Conservation (phyloP, 176 grass and related monocot species). For the Oryza coarctata region DNA sequence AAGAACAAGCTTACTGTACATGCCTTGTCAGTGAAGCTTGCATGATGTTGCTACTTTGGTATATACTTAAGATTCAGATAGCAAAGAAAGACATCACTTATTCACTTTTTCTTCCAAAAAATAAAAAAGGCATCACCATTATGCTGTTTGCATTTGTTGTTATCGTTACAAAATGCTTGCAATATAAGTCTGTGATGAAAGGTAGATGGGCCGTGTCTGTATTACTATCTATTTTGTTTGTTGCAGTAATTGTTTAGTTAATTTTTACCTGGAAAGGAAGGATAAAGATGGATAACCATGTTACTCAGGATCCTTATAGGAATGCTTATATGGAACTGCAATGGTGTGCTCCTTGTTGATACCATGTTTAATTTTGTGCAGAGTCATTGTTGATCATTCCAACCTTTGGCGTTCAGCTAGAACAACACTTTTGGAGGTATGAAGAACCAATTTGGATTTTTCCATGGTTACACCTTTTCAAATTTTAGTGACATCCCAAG, state of each 20-base stretch:
- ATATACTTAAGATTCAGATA: neutral
- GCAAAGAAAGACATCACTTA: neutral
- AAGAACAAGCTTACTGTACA: neutral
- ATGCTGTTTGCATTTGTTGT: slow-evolving; percentile 30
- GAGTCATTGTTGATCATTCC: slow-evolving; percentile 79
- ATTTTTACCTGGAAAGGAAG: neutral
- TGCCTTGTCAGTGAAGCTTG: neutral
- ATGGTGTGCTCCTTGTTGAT: neutral
- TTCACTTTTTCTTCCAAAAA: too few relatives aligned
- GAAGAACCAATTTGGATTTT: neutral
- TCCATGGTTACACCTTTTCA: neutral
- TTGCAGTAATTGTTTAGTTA: neutral
- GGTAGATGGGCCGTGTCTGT: slow-evolving; percentile 25
- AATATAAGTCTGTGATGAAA: slow-evolving; percentile 72
- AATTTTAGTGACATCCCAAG: neutral
- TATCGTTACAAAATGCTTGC: slow-evolving; percentile 51
- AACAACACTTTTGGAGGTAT: slow-evolving; percentile 78
- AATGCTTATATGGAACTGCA: neutral
- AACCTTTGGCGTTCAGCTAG: slow-evolving; percentile 74
- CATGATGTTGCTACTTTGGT: neutral
- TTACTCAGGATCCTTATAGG: neutral
- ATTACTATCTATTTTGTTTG: slow-evolving; percentile 1
- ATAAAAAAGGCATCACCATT: too few relatives aligned
- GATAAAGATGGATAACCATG: neutral
- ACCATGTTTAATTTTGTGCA: slow-evolving; percentile 32